Evolutionary conservation across 345 rosid genomes (phyloP).

Genomic region (Atalantia buxifolia): DNA sequence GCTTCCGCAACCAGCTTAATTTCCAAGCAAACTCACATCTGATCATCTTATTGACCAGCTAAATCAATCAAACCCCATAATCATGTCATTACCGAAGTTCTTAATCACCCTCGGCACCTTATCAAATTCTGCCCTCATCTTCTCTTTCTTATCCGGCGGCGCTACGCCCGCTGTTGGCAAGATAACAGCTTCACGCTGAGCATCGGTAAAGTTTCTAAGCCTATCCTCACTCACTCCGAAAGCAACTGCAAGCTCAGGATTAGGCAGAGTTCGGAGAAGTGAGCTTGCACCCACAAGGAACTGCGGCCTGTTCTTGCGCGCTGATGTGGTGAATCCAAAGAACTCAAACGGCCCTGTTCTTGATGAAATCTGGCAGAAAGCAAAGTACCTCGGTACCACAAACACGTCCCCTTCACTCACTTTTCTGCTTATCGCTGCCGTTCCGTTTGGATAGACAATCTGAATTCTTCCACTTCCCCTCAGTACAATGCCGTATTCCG

Average conservation of each 20-base stretch:
- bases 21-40: background rate
- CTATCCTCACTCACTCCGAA: slow-evolving; percentile 52
- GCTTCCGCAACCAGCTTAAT: background rate
- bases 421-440: slow-evolving; percentile 47
- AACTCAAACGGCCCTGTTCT: slow-evolving; percentile 56
- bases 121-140: background rate
- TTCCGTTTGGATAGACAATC: slow-evolving; percentile 75
- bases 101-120: slow-evolving; percentile 9
- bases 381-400: slow-evolving; percentile 79
- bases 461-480: slow-evolving; percentile 69
- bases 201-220: slow-evolving; percentile 29
- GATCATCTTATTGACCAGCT: background rate
- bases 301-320: slow-evolving; percentile 72
- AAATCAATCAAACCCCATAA: background rate
- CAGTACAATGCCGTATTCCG: slow-evolving; percentile 75
- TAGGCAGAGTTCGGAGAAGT: slow-evolving; percentile 34
- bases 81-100: slow-evolving; percentile 13
- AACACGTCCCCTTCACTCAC: slow-evolving; percentile 72
- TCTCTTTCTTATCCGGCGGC: slow-evolving; percentile 32
- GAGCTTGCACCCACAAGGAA: slow-evolving; percentile 72
- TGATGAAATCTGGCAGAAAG: slow-evolving; percentile 84
- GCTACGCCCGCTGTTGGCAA: slow-evolving; percentile 57
- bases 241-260: slow-evolving; percentile 52
- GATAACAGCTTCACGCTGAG: slow-evolving; percentile 64
- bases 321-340: slow-evolving; percentile 86